phyloP scores from a whole-genome alignment of 345 rosid genomes.

The Brassica carinata region DNA sequence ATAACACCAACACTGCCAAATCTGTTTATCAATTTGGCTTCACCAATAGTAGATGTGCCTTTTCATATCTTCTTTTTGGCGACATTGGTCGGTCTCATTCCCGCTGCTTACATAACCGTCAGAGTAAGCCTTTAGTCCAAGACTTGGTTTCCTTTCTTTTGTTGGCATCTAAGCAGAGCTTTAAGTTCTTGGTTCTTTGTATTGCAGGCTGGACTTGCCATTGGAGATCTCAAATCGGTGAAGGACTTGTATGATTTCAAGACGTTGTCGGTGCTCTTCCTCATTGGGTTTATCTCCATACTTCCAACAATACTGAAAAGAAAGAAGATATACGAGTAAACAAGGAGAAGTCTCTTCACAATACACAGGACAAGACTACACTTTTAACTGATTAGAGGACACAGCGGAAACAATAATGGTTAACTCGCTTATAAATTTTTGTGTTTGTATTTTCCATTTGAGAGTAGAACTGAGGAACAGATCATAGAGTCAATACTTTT shows the following conservation, averaged over 20 bases:
- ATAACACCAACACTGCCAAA: constrained; percentile 94
- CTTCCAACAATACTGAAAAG: constrained; percentile 73
- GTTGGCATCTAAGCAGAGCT: background rate
- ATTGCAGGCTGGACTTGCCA: constrained; percentile 80
- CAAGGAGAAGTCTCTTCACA: background rate
- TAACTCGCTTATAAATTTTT: background rate
- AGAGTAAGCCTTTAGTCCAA: constrained; percentile 48
- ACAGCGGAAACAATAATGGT: background rate
- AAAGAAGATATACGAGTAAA: constrained; percentile 67
- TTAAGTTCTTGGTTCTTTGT: background rate
- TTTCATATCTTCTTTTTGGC: constrained; percentile 92
- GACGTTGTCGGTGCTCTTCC: constrained; percentile 73
- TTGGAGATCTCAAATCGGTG: constrained; percentile 80
- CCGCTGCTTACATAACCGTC: constrained; percentile 86
- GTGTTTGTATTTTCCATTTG: constrained; percentile 7
- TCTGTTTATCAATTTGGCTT: constrained; percentile 77
- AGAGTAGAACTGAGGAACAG: constrained; percentile 17
- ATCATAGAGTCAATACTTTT: background rate
- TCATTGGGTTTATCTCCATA: constrained; percentile 66
- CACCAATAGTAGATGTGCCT: constrained; percentile 58
- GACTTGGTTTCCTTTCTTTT: too few species aligned
- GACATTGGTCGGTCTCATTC: constrained; percentile 85
- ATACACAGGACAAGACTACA: constrained; percentile 20
- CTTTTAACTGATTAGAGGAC: constrained; percentile 27
- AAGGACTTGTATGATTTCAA: constrained; percentile 84